Evolutionary conservation across 2,329 filamentous ascomycete species (phyloP).

Genomic region (Monosporascus sp.): DNA sequence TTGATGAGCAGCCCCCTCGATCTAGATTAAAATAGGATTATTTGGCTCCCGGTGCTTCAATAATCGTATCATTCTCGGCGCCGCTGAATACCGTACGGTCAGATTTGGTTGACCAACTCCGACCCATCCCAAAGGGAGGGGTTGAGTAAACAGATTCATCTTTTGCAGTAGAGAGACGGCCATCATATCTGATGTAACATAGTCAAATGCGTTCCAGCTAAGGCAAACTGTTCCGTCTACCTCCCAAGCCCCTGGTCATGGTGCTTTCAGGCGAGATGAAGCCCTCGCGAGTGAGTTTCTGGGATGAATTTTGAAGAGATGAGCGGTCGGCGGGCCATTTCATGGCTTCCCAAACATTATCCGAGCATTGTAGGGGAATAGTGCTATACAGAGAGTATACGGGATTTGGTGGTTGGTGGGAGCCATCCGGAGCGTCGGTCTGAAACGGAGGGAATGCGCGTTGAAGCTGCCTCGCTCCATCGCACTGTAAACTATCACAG

Average conservation of each 20-base stretch:
- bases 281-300: background rate
- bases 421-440: background rate
- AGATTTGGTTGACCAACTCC: too few relatives aligned
- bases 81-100: too few relatives aligned
- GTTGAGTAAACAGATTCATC: too few relatives aligned
- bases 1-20: slow-evolving; percentile 22
- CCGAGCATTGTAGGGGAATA: too few relatives aligned
- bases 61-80: too few relatives aligned
- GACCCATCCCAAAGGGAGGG: too few relatives aligned
- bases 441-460: background rate
- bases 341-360: too few relatives aligned
- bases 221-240: background rate
- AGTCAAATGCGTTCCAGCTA: background rate
- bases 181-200: background rate
- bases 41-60: background rate
- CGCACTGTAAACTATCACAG: background rate
- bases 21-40: background rate
- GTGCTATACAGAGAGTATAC: background rate
- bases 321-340: background rate
- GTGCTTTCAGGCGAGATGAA: background rate
- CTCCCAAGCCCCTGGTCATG: background rate
- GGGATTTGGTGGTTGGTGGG: background rate
- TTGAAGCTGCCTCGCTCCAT: background rate
- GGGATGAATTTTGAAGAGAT: background rate
- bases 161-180: too few relatives aligned